Evolutionary conservation across 495 filamentous ascomycete genomes (phyloP), one percentile per base, ranked within the genome.

Genomic region (Peziza echinospora): DNA sequence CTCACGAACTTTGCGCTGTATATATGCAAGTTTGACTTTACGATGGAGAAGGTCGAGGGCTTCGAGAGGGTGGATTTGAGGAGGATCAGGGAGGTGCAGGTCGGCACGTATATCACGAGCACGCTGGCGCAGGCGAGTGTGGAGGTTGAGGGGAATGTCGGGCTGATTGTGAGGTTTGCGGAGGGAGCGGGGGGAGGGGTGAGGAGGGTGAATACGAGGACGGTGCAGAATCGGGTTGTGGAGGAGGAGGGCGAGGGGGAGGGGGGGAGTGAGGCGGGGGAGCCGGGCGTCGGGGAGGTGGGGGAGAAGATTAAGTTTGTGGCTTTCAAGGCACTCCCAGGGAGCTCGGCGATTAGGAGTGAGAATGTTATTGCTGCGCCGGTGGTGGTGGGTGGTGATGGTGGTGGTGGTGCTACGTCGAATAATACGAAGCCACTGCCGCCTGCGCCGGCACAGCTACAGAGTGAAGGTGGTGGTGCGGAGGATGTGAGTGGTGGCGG

Each of bases 11-110:
- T 67, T 5, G 85, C 84, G 2, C 60, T 94, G 5, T 97, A 94
- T 55, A 73, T 77, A 42, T 91, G 85, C 56, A 72, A 80, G 16
- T 87, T 94, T 51, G 85, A 94, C 62, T 93, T 84, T 80, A 78
- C 78, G 49, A 72, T 82, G 4, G 86, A 93, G 64, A 94, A 93
- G 62, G 82, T 94, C 0, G 72, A 76, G 0, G 82, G 77, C 0
- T 94, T 93, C 54, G 84, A 92, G 61, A 68, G 86, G n/a, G 76
- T 93, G 10, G 77, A 79, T 46, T 66, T 94, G 24, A 69, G 71
- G 5, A 77, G 80, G 43, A 63, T 96, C 23, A 64, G 65, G 0
- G 67, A 69, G 40, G 75, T 97, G 41, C 71, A 72, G 47, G 72
- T 77, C 49, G 89, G 87, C 24, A 78, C 80, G 1, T 96, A 94